These are phyloP conservation scores for Leavenworthia alabamica DNA, from an alignment of 345 rosid species.

Conservation along the genomic window DNA sequence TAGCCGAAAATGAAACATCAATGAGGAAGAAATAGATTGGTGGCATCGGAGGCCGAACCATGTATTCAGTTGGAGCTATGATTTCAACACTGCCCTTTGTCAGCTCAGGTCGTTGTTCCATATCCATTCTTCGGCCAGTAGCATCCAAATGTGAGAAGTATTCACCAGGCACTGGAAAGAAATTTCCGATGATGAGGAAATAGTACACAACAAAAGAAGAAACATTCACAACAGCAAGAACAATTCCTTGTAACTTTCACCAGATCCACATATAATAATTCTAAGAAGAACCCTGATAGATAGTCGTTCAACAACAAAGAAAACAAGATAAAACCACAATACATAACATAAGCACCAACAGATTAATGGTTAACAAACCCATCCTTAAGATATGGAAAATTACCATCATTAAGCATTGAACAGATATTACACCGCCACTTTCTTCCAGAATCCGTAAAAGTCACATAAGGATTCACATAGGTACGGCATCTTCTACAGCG, in stretches of 20 bases:
- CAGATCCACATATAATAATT: neutral
- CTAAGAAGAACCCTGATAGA: neutral
- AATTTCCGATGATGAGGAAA: neutral
- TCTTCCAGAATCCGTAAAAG: constrained; percentile 90
- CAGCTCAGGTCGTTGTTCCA: constrained; percentile 96
- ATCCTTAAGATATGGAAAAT: constrained; percentile 3
- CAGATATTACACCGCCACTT: constrained; percentile 99
- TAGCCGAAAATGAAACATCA: constrained; percentile 89
- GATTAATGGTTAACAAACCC: neutral
- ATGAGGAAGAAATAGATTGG: constrained; percentile 93
- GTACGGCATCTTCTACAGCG: constrained; percentile 99
- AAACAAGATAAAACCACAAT: neutral
- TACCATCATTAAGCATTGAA: constrained; percentile 89
- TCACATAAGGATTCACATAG: constrained; percentile 87
- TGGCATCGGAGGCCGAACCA: constrained; percentile 99
- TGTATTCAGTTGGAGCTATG: constrained; percentile 96
- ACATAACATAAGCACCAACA: neutral
- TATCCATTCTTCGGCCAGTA: constrained; percentile 78
- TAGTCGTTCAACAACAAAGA: neutral
- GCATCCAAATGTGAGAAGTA: constrained; percentile 93
- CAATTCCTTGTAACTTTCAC: constrained; percentile 9
- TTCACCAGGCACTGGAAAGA: constrained; percentile 78
- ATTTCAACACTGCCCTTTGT: constrained; percentile 87
- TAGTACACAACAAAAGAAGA: neutral
- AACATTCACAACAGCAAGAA: constrained; percentile 5